Evolutionary conservation across 768 basidiomycete genomes (phyloP).

Genomic region (Tulasnella sp.): DNA sequence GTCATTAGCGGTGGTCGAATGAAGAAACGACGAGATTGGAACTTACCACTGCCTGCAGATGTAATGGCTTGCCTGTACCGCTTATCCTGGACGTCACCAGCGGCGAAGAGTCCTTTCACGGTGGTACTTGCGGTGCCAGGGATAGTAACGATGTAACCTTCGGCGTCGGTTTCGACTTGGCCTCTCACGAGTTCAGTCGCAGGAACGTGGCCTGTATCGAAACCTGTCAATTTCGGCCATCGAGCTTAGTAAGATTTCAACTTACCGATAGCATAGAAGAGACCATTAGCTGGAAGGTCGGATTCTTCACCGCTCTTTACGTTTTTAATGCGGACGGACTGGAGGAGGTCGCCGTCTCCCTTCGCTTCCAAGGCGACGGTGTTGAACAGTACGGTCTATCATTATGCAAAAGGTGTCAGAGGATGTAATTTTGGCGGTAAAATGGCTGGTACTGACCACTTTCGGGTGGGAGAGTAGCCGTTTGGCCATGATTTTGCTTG

Average conservation of each 20-base stretch:
- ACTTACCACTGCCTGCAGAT: conserved; percentile 70
- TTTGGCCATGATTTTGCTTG: conserved; percentile 98
- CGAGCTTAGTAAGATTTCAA: conserved; percentile 10
- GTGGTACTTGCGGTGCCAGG: conserved; percentile 96
- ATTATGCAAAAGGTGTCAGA: not conserved
- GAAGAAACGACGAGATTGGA: not conserved
- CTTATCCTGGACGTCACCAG: conserved; percentile 98
- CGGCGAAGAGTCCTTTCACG: conserved; percentile 96
- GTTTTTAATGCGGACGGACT: conserved; percentile 83
- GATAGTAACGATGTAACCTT: conserved; percentile 95
- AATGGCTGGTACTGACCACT: conserved; percentile 59
- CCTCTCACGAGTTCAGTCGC: conserved; percentile 84
- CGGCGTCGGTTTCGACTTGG: conserved; percentile 87
- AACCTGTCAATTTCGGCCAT: not conserved
- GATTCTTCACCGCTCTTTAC: conserved; percentile 75
- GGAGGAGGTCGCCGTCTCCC: conserved; percentile 92
- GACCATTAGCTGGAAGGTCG: conserved; percentile 84
- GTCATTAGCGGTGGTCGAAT: not conserved
- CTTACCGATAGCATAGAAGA: conserved; percentile 90
- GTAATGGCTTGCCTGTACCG: conserved; percentile 94
- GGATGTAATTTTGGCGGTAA: not conserved
- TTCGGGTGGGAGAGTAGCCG: conserved; percentile 87
- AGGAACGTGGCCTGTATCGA: conserved; percentile 73
- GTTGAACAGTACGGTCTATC: conserved; percentile 67
- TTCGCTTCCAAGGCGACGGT: conserved; percentile 91